Evolutionary conservation across 129 eudicot genomes (phyloP), one percentile per base, ranked within the genome.

Genomic region (Tagetes patula): DNA sequence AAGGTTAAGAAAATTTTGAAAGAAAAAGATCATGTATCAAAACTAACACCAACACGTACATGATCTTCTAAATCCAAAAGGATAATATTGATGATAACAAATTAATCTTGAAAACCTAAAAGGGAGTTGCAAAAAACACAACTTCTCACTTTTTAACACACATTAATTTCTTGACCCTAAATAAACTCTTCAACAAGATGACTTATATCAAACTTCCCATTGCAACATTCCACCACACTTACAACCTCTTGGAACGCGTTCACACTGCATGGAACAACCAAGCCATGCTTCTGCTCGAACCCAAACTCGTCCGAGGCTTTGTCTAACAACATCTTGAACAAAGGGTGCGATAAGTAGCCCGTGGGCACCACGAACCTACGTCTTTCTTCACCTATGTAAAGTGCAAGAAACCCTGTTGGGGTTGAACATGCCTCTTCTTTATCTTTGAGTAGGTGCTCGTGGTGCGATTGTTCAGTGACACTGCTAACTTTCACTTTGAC

Each of bases 291-390:
- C 31, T 88, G 91, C 54, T 86, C 84, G 56, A 90, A 95, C 59
- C 97, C 96, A 32, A 88, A 91, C 78, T 95, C 97, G 1, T 91
- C 80, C 3, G 80, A 86, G 1, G 97, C 96, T 82, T 95, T 95
- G 52, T 95, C 99, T 3, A 95, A 45, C 85, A 95, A 56, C 75
- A 95, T 95, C 88, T 84, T 91, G 88, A 95, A 90, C 40, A 95
- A 82, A 31, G 99, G 99, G 54, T 95, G 99, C 0, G 94, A 83
- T n/a, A 95, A 78, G 77, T 88, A 86, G 53, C 81, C 79, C 9
- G 92, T 95, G 1, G 97, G 99, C 11, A 95, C 94, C 54, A 91
- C 86, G 33, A 95, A 95, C 68, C 99, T 72, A 34, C 85, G 80
- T 30, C 90, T 67, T 41, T 82, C 99, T 60, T 91, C 97, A 8